These are phyloP conservation scores for Nitzschia inconspicua DNA, from an alignment of 108 stramenopile species.

Conservation along the genomic window DNA sequence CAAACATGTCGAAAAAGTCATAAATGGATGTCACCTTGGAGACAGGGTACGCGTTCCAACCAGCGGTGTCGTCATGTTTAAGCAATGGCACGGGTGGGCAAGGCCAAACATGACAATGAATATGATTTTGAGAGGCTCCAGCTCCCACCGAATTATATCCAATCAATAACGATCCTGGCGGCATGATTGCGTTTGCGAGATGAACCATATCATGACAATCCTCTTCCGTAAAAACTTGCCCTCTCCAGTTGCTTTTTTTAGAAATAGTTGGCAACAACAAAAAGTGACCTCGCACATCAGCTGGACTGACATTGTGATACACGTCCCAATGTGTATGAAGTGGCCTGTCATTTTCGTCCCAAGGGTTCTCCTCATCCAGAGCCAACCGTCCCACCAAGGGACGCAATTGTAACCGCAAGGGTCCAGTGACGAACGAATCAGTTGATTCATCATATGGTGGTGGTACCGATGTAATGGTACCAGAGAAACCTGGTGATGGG, in stretches of 20 bases:
- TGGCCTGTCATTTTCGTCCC: background rate
- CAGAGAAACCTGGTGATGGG: conserved; percentile 36
- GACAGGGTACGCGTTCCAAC: conserved; percentile 28
- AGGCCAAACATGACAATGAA: conserved; percentile 57
- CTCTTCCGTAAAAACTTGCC: conserved; percentile 27
- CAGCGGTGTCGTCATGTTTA: conserved; percentile 2
- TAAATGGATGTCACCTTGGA: conserved; percentile 14
- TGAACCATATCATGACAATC: conserved; percentile 47
- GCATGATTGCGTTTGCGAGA: conserved; percentile 38
- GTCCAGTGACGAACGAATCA: conserved; percentile 53
- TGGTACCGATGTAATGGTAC: conserved; percentile 26
- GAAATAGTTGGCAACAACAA: conserved; percentile 36
- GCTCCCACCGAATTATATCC: conserved; percentile 59
- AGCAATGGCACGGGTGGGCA: conserved; percentile 34
- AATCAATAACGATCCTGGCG: conserved; percentile 36
- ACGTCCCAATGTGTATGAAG: conserved; percentile 38
- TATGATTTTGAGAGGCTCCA: conserved; percentile 61
- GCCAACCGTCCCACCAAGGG: conserved; percentile 18
- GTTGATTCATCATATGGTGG: conserved; percentile 44
- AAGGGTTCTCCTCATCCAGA: background rate
- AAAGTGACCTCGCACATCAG: conserved; percentile 57
- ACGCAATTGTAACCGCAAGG: conserved; percentile 41
- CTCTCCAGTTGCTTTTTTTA: conserved; percentile 41
- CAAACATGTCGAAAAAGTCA: conserved; percentile 26
- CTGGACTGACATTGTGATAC: conserved; percentile 58